Evolutionary conservation across 2,329 filamentous ascomycete genomes (phyloP).

Genomic region (Macrophomina tecta): DNA sequence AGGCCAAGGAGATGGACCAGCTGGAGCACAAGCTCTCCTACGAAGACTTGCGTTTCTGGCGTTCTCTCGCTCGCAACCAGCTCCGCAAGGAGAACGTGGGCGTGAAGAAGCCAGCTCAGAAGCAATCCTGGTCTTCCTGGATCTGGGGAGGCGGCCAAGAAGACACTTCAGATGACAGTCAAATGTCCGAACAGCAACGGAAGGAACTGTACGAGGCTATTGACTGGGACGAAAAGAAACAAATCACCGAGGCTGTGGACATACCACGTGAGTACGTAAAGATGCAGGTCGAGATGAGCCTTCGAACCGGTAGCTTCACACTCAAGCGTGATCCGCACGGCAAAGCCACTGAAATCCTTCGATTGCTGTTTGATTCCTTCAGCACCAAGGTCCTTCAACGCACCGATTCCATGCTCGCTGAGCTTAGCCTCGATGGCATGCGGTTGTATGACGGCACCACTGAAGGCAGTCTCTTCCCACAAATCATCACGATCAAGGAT

Average conservation of each 20-base stretch:
- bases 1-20: constrained; percentile 72
- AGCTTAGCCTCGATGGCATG: constrained; percentile 89
- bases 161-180: constrained; percentile 75
- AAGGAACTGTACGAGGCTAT: constrained; percentile 97
- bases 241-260: constrained; percentile 85
- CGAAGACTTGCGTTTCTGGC: constrained; percentile 96
- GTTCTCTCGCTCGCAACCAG: constrained; percentile 90
- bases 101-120: constrained; percentile 75
- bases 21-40: constrained; percentile 90
- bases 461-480: constrained; percentile 85
- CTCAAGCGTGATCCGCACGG: constrained; percentile 83
- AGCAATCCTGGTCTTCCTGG: constrained; percentile 91
- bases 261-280: constrained; percentile 90
- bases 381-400: constrained; percentile 87
- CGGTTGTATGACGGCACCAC: constrained; percentile 97
- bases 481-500: constrained; percentile 96
- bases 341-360: constrained; percentile 80
- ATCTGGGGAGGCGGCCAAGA: constrained; percentile 76
- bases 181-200: constrained; percentile 93
- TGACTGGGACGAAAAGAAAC: constrained; percentile 96
- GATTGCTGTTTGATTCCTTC: constrained; percentile 93
- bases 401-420: constrained; percentile 86
- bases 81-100: constrained; percentile 93
- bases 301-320: constrained; percentile 97
- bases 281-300: constrained; percentile 86